These are phyloP conservation scores for Leptodermis oblonga DNA, from an alignment of 257 asterid species.

Conservation along the genomic window DNA sequence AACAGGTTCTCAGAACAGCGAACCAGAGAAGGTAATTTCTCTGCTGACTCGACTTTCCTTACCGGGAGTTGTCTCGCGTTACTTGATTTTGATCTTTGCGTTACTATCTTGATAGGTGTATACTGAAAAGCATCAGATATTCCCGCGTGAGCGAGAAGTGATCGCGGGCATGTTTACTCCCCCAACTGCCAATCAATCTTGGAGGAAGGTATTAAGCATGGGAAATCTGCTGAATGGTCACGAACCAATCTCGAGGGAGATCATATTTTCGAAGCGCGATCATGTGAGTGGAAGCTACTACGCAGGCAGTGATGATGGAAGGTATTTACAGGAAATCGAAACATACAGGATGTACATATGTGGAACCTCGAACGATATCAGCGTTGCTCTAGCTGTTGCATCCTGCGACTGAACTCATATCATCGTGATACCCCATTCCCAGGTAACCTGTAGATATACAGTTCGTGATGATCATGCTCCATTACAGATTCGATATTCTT, in stretches of 20 bases:
- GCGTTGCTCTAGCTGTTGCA: constrained; percentile 86
- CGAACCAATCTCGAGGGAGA: constrained; percentile 84
- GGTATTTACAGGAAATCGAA: constrained; percentile 55
- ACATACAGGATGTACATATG: constrained; percentile 85
- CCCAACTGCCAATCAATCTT: constrained; percentile 86
- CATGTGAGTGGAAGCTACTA: constrained; percentile 58
- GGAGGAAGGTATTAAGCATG: constrained; percentile 94
- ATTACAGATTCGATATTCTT: too few species aligned
- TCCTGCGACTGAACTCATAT: constrained; percentile 62
- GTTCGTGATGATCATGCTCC: too few species aligned
- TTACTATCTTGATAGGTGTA: constrained; percentile 43
- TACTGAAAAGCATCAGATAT: constrained; percentile 48
- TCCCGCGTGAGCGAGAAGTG: constrained; percentile 48
- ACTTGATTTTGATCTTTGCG: background rate
- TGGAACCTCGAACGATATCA: constrained; percentile 83
- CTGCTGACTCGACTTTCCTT: background rate
- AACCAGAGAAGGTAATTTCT: constrained; percentile 43
- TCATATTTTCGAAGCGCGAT: constrained; percentile 68
- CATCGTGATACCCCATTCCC: too few species aligned
- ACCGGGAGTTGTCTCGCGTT: background rate
- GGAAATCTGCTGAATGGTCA: constrained; percentile 94
- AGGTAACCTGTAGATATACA: too few species aligned
- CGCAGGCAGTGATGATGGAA: constrained; percentile 38
- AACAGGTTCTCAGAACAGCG: constrained; percentile 40
- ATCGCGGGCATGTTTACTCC: constrained; percentile 72